phyloP scores from a whole-genome alignment of 495 filamentous ascomycete species.

The Penicillium diatomitis region DNA sequence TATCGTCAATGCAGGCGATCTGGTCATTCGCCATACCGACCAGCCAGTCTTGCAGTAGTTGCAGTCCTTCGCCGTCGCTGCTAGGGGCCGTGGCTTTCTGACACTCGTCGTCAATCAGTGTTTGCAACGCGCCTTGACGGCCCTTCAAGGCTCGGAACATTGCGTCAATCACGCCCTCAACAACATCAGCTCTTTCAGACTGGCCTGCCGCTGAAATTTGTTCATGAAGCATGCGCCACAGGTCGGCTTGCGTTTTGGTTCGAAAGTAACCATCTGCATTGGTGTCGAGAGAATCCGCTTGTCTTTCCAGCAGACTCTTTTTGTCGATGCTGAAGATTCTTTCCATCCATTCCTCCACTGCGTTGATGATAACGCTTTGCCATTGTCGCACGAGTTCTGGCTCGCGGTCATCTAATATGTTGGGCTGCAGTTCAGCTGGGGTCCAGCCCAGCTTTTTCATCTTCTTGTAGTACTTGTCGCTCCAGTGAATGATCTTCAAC shows the following conservation, averaged over 20 bases:
- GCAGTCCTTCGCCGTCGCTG: constrained; percentile 65
- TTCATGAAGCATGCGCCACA: constrained; percentile 96
- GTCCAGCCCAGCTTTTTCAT: constrained; percentile 82
- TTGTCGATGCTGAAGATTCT: constrained; percentile 73
- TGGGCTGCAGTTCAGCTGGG: constrained; percentile 62
- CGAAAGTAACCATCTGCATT: constrained; percentile 82
- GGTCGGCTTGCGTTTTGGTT: constrained; percentile 78
- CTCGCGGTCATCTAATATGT: constrained; percentile 80
- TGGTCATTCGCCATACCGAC: constrained; percentile 98
- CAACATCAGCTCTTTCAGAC: constrained; percentile 74
- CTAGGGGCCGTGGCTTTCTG: constrained; percentile 53
- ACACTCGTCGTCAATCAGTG: constrained; percentile 79
- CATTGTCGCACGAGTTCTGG: constrained; percentile 87
- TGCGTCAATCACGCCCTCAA: constrained; percentile 86
- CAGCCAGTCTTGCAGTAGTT: constrained; percentile 82
- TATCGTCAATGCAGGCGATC: constrained; percentile 92
- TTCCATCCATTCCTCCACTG: constrained; percentile 96
- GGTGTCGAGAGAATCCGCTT: constrained; percentile 69
- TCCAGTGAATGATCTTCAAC: constrained; percentile 88
- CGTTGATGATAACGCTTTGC: constrained; percentile 85
- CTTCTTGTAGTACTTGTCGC: constrained; percentile 88
- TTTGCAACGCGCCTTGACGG: constrained; percentile 77
- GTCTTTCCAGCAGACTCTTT: constrained; percentile 67
- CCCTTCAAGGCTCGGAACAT: constrained; percentile 79
- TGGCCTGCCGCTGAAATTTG: constrained; percentile 73